Base-by-base conservation (phyloP, 23 red algal species). In the Gracilaria domingensis region DNA sequence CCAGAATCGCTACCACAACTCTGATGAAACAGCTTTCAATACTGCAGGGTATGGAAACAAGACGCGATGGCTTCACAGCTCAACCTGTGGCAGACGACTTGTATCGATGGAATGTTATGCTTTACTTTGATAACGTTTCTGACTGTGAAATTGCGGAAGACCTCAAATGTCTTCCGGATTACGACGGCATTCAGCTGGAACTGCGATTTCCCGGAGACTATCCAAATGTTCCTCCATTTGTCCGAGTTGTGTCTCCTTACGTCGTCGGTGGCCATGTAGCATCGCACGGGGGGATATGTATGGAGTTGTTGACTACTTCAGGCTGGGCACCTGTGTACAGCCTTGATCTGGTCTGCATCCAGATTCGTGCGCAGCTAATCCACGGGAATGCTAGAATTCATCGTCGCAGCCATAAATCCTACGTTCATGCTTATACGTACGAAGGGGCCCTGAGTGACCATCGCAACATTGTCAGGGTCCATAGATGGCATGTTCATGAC, bases 311-410 rank as follows among this genome's bases (percentile, higher is more conserved):
- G 29, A 94, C 91, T 9, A 69, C 81, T 24, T 79, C 82, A 39
- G 91, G 91, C 12, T 94, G 91, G 91, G 82, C 91, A 28, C 91
- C 91, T 50, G 91, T 86, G 24, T 79, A 87, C 50, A 87, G 91
- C 36, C 84, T 94, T 55, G 89, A 92, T 33, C 58, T 79, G 12
- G 89, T 92, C 12, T 83, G 79, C 25, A 84, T 92, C 73, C 89
- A 92, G 69, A 92, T 92, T 72, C 89, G 80, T 42, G 66, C 89
- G 1, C 60, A 84, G 65, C 79, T 92, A 25, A 83, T 84, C 61
- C 78, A 83, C 29, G 89, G 89, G 14, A 66, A 75, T 8, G 89
- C 79, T 29, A 78, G 89, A 42, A 20, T 84, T 12, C 24, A 56
- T 75, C 64, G 28, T 69, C 49, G 60, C 64, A 61, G 0, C 9